A percentile compares a stretch with the other conserved stretches of the same genome.
phyloP scores from a whole-genome alignment of 2,329 filamentous ascomycete genomes.

The Cladosporium colombiae region DNA sequence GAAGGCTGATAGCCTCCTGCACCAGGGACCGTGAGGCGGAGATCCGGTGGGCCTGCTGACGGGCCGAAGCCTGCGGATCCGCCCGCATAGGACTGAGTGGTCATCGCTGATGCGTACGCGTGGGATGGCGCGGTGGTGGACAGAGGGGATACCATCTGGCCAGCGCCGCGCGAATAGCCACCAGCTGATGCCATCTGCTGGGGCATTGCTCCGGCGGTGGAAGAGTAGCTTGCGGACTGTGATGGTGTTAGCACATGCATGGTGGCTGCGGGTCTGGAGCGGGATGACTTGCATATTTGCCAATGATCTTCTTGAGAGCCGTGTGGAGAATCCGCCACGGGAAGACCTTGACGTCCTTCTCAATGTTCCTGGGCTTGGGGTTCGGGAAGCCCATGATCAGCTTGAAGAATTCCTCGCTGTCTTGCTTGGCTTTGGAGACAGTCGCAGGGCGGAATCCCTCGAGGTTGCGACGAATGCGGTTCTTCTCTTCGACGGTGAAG shows the following conservation, averaged over 20 bases:
- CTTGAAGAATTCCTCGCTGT: constrained; percentile 98
- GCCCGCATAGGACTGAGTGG: constrained; percentile 33
- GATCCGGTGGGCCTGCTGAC: constrained; percentile 42
- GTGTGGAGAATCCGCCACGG: constrained; percentile 87
- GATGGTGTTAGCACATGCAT: constrained; percentile 37
- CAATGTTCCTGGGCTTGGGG: constrained; percentile 94
- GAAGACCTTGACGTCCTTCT: constrained; percentile 99
- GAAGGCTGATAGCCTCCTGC: constrained; percentile 34
- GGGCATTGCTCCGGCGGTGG: constrained; percentile 55
- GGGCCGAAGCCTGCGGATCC: constrained; percentile 36
- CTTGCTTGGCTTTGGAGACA: constrained; percentile 86
- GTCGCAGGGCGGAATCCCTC: constrained; percentile 92
- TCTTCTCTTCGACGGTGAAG: constrained; percentile 98
- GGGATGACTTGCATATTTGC: constrained; percentile 75
- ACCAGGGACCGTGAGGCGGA: constrained; percentile 38
- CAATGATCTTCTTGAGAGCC: constrained; percentile 96
- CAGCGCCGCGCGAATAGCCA: constrained; percentile 43
- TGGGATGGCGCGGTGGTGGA: constrained; percentile 38
- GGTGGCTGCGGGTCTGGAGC: constrained; percentile 32
- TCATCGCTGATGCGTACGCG: constrained; percentile 33
- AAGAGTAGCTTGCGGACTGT: constrained; percentile 69
- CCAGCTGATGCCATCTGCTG: constrained; percentile 34
- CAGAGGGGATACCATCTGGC: constrained; percentile 38
- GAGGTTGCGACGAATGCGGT: constrained; percentile 90
- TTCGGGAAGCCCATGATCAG: constrained; percentile 96